phyloP scores from a whole-genome alignment of 768 basidiomycete species.

The Fistulinella prunicolor region DNA sequence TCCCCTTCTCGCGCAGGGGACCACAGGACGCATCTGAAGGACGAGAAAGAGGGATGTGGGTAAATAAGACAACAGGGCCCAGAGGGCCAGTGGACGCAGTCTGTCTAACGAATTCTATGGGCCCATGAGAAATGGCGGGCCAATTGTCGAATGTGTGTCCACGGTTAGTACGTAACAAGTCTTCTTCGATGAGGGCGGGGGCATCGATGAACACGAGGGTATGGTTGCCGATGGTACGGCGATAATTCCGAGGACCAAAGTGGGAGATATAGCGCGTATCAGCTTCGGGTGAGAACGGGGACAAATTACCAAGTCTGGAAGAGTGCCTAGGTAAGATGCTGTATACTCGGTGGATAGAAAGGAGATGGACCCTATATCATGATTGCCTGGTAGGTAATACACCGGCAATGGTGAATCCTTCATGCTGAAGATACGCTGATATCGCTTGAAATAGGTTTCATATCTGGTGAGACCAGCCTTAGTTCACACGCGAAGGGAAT shows the following conservation, averaged over 20 bases:
- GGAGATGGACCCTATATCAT: slow-evolving; percentile 70
- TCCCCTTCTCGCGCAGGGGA: slow-evolving; percentile 68
- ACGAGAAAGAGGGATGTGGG: slow-evolving; percentile 86
- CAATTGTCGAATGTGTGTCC: slow-evolving; percentile 45
- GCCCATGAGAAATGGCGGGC: slow-evolving; percentile 45
- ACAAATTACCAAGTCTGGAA: slow-evolving; percentile 28
- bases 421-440: slow-evolving; percentile 64
- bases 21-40: slow-evolving; percentile 71
- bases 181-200: slow-evolving; percentile 72
- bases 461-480: slow-evolving; percentile 53
- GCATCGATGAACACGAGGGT: slow-evolving; percentile 72
- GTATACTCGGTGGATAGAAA: slow-evolving; percentile 1
- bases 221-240: slow-evolving; percentile 65
- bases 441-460: slow-evolving; percentile 62
- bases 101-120: slow-evolving; percentile 52
- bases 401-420: slow-evolving; percentile 44
- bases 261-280: slow-evolving; percentile 60
- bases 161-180: slow-evolving; percentile 45
- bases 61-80: slow-evolving; percentile 68
- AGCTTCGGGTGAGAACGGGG: slow-evolving; percentile 40
- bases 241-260: slow-evolving; percentile 73
- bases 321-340: slow-evolving; percentile 2
- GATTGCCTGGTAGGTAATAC: slow-evolving; percentile 86
- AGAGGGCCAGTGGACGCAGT: slow-evolving; percentile 27
- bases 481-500: slow-evolving; percentile 1